Percentiles rank a stretch among this genome's conserved stretches.
phyloP scores from a whole-genome alignment of 1,139 yeast species.

The Fermentozyma sake region DNA sequence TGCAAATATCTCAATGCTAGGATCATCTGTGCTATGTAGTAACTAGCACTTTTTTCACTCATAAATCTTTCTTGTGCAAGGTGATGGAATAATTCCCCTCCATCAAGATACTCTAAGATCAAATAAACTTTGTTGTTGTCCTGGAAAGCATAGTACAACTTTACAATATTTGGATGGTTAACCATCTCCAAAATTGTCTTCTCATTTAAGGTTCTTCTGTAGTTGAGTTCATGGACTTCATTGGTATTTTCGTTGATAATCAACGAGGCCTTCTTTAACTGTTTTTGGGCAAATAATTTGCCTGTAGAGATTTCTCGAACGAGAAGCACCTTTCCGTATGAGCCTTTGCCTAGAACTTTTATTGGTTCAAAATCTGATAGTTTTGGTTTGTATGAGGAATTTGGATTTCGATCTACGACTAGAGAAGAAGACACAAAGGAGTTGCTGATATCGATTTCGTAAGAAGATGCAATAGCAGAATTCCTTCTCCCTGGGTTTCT shows the following conservation, averaged over 20 bases:
- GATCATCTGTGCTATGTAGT: conserved; percentile 83
- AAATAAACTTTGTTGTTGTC: conserved; percentile 77
- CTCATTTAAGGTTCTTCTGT: conserved; percentile 39
- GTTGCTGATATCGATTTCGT: conserved; percentile 21
- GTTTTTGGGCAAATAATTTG: conserved; percentile 38
- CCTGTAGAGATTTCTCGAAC: conserved; percentile 32
- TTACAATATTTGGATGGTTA: conserved; percentile 83
- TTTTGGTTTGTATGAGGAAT: conserved; percentile 10
- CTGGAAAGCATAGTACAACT: conserved; percentile 84
- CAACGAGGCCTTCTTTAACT: conserved; percentile 35
- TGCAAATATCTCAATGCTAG: conserved; percentile 81
- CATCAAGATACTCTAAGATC: conserved; percentile 82
- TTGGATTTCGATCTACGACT: conserved; percentile 5
- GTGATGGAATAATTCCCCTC: conserved; percentile 90
- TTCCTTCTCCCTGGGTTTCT: conserved; percentile 11
- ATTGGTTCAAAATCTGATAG: conserved; percentile 32
- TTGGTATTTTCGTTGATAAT: conserved; percentile 34
- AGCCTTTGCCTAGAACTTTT: conserved; percentile 40
- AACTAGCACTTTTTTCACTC: conserved; percentile 74
- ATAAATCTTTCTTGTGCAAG: conserved; percentile 42
- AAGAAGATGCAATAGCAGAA: conserved; percentile 17
- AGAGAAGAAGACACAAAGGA: conserved; percentile 16
- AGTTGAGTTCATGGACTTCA: conserved; percentile 33
- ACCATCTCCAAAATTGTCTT: conserved; percentile 40
- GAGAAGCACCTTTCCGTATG: conserved; percentile 39